Base-by-base conservation (phyloP, 139 green algal species). In the Volvox africanus region DNA sequence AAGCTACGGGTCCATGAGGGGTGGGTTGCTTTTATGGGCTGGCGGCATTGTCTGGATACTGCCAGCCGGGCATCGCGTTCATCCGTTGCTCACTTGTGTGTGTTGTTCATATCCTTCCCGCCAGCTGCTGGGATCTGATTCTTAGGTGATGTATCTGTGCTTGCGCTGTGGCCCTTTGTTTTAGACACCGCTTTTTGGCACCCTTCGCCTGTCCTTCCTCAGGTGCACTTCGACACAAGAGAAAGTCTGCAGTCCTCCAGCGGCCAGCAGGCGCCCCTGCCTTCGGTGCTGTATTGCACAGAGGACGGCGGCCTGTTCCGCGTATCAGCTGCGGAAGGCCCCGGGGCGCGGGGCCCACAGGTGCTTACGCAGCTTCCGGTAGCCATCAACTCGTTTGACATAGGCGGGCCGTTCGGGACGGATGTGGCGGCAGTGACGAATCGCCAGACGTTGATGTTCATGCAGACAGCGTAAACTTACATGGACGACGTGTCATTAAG, bases 301-400 rank as follows among this genome's bases (percentile, higher is more conserved):
- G 80, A 91, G 24, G 93, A 92, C 80, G 94, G 94, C 35, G 55
- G 69, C 13, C 73, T 96, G 83, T 87, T 85, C 37, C 71, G 75
- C 21, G 62, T 68, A 28, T 82, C 75, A 30, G 68, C 80, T 24
- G 30, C 28, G 3, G 68, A 89, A 12, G 68, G 68, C 20, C 16
- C 67, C 17, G 37, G 32, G 32, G 44, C 21, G 1, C 68, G 28
- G 28, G 44, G 69, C 21, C 85, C 37, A 12, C 44, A 80, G 44
- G 89, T 92, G 69, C n/a, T 93, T 79, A 9, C 86, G 32, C 82
- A 88, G 73, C 68, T 91, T 21, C 84, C 71, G 1, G 81, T 68
- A 21, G 89, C 88, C 30, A 88, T 96, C 33, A 92, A 93, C 82
- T 91, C 87, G 32, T 95, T 96, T 55, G 92, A 96, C n/a, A 84